phyloP scores from a whole-genome alignment of 2,329 filamentous ascomycete species.

The Tolypocladium pustulatum region DNA sequence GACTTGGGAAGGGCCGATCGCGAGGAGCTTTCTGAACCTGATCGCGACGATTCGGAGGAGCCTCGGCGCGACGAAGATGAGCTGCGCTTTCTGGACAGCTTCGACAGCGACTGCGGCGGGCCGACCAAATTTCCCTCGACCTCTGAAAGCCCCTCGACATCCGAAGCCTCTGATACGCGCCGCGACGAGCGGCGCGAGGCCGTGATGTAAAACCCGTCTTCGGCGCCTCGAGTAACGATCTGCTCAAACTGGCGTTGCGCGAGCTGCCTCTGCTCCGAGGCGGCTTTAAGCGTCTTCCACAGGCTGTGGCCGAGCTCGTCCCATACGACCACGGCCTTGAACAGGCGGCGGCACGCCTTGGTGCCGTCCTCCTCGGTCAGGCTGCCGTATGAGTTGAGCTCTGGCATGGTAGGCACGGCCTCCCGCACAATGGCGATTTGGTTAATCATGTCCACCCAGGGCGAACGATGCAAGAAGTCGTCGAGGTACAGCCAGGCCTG shows the following conservation, averaged over 20 bases:
- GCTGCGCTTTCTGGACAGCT: constrained; percentile 2
- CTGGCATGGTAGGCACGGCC: constrained; percentile 20
- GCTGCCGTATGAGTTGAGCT: constrained; percentile 20
- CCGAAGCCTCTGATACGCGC: constrained; percentile 1
- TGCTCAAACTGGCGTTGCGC: constrained; percentile 2
- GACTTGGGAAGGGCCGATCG: not conserved
- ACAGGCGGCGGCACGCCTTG: constrained; percentile 22
- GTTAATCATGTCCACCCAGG: constrained; percentile 19
- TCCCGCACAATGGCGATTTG: constrained; percentile 23
- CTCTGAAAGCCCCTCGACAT: not conserved
- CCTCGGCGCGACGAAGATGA: not conserved
- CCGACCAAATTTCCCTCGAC: not conserved
- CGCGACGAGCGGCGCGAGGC: not conserved
- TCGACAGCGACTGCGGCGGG: not conserved
- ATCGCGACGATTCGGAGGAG: not conserved
- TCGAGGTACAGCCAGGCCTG: constrained; percentile 21
- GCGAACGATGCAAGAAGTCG: constrained; percentile 16
- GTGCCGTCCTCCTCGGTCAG: constrained; percentile 24
- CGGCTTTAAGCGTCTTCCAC: constrained; percentile 16
- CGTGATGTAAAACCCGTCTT: not conserved
- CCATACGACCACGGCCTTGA: constrained; percentile 28
- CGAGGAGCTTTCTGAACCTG: not conserved
- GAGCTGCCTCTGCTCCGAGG: constrained; percentile 7
- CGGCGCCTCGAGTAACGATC: not conserved
- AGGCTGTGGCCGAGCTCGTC: constrained; percentile 24